A percentile compares a stretch with the other conserved stretches of the same genome.
Evolutionary conservation across 306 rosid species (phyloP).

Genomic region (Lotus japonicus): DNA sequence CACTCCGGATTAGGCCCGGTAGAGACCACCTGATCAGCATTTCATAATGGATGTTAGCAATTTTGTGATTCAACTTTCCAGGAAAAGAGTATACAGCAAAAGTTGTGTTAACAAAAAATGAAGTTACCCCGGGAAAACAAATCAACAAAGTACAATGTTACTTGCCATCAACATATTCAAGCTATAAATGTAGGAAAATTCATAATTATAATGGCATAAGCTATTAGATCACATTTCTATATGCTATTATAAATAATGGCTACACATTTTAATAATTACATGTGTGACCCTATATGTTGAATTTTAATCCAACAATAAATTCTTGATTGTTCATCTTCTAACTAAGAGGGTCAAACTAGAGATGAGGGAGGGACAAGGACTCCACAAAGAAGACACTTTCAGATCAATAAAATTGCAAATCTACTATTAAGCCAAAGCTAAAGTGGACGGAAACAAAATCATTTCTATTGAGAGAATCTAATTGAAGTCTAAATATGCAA

Average conservation of each 20-base stretch:
- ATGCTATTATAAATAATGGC: no score
- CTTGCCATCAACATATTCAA: not conserved
- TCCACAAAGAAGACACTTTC: not conserved
- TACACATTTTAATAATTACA: no score
- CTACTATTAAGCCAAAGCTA: not conserved
- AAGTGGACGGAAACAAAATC: not conserved
- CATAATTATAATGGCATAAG: no score
- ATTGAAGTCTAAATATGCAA: not conserved
- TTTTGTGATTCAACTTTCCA: not conserved
- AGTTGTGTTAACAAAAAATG: not conserved
- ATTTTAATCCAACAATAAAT: no score
- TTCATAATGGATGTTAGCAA: conserved; percentile 7
- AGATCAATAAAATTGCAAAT: conserved; percentile 6
- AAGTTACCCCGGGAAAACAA: not conserved
- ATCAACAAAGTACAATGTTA: not conserved
- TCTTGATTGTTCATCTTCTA: not conserved
- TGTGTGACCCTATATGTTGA: no score
- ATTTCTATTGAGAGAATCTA: not conserved
- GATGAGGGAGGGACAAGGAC: not conserved
- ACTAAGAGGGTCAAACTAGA: not conserved
- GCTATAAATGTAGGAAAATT: no score
- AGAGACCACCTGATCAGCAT: conserved; percentile 68
- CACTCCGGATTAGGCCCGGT: conserved; percentile 96
- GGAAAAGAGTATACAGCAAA: not conserved
- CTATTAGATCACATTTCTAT: no score